phyloP scores from a whole-genome alignment of 345 rosid genomes.

The Gossypium bickii region DNA sequence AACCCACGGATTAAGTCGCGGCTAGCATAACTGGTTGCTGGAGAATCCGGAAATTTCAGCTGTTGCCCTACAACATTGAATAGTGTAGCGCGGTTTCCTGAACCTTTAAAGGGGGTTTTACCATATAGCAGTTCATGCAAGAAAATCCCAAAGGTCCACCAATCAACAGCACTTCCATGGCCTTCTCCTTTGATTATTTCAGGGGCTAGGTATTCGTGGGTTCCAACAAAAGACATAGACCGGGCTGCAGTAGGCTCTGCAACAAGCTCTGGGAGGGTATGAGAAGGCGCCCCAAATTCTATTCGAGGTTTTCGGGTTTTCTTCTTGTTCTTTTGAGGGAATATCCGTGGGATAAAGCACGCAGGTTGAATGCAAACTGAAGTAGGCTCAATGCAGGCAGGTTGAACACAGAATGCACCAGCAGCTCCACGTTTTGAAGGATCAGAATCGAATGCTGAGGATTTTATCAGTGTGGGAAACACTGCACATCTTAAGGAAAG shows the following conservation, averaged over 20 bases:
- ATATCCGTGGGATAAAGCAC: conserved; percentile 79
- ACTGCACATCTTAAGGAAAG: conserved; percentile 89
- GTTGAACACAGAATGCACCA: conserved; percentile 80
- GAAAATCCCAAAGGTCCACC: conserved; percentile 99
- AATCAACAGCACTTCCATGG: conserved; percentile 96
- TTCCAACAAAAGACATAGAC: conserved; percentile 98
- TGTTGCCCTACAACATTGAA: conserved; percentile 96
- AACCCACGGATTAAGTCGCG: conserved; percentile 80
- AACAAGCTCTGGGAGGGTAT: conserved; percentile 76
- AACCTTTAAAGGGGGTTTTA: conserved; percentile 91
- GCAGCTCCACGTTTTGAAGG: conserved; percentile 63
- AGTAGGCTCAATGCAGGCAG: conserved; percentile 84
- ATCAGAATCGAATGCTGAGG: conserved; percentile 54
- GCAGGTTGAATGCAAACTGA: conserved; percentile 83
- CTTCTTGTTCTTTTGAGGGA: conserved; percentile 79
- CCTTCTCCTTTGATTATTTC: conserved; percentile 74
- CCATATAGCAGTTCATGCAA: conserved; percentile 83
- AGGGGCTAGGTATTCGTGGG: conserved; percentile 76
- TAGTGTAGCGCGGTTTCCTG: conserved; percentile 87
- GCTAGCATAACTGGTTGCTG: conserved; percentile 79
- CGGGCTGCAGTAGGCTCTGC: conserved; percentile 95
- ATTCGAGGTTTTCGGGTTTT: conserved; percentile 49
- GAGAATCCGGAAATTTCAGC: conserved; percentile 81
- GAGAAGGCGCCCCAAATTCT: conserved; percentile 43
- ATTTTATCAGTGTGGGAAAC: conserved; percentile 77